Conservation (phyloP, 768 basidiomycete genomes). For the Galerina sulciceps region DNA sequence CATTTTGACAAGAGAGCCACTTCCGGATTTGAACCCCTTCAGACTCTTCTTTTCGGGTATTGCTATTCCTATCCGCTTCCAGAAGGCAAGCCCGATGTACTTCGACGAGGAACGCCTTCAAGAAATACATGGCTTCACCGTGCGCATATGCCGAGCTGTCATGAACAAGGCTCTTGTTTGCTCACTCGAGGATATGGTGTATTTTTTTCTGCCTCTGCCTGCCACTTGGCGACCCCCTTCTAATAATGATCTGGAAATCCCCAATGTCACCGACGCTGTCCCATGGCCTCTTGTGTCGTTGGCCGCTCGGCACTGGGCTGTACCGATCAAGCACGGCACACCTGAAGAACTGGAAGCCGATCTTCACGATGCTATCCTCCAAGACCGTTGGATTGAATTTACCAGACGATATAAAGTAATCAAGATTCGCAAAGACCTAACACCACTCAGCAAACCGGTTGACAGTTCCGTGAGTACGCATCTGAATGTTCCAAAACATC, state of each 20-base stretch:
- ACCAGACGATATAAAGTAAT: slow-evolving; percentile 69
- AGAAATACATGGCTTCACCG: slow-evolving; percentile 62
- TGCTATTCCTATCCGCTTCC: slow-evolving; percentile 44
- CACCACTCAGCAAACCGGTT: slow-evolving; percentile 69
- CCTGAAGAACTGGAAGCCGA: slow-evolving; percentile 45
- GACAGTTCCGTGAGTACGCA: slow-evolving; percentile 61
- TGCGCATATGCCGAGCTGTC: slow-evolving; percentile 62
- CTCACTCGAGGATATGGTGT: slow-evolving; percentile 55
- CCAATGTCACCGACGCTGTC: slow-evolving; percentile 50
- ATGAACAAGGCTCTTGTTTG: slow-evolving; percentile 74
- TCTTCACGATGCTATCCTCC: slow-evolving; percentile 68
- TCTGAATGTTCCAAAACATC: background rate
- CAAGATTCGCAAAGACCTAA: slow-evolving; percentile 65
- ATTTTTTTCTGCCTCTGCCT: slow-evolving; percentile 69
- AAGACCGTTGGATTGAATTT: slow-evolving; percentile 79
- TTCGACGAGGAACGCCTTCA: slow-evolving; percentile 50
- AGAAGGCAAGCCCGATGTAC: slow-evolving; percentile 51
- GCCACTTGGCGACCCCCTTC: slow-evolving; percentile 37
- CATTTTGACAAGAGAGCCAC: slow-evolving; percentile 67
- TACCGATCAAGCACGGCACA: slow-evolving; percentile 45
- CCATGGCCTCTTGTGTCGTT: slow-evolving; percentile 66
- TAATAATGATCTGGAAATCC: slow-evolving; percentile 28
- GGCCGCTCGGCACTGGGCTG: slow-evolving; percentile 56
- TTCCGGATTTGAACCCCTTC: slow-evolving; percentile 62
- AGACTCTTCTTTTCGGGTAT: slow-evolving; percentile 62